Conservation (phyloP, 2,329 filamentous ascomycete genomes). For the Pyrenochaeta sp. region DNA sequence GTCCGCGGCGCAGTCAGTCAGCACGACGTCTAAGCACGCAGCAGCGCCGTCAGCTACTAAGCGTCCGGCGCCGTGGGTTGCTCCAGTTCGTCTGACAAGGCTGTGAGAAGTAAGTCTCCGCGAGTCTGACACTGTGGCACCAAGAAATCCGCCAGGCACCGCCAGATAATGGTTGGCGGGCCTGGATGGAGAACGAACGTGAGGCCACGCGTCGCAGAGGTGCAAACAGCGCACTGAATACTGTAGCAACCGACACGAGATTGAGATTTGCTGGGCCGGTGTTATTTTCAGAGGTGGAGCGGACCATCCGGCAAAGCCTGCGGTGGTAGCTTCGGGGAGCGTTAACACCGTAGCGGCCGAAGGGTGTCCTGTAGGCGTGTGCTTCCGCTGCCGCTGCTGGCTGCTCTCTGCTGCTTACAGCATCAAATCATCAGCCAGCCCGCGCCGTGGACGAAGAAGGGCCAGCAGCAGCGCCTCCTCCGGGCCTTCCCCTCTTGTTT, state of each 20-base stretch:
- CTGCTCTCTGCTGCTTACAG: slow-evolving; percentile 16
- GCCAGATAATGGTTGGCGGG: no score
- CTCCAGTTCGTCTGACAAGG: slow-evolving; percentile 7
- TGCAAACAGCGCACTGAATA: slow-evolving; percentile 1
- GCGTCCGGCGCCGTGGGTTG: neutral
- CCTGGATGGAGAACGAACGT: neutral
- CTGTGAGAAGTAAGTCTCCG: slow-evolving; percentile 10
- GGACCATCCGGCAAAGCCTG: neutral
- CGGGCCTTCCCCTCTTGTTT: neutral
- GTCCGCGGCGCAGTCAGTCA: neutral
- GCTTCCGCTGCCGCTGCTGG: slow-evolving; percentile 9
- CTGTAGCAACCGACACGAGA: neutral
- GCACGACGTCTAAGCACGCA: neutral
- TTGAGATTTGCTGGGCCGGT: neutral
- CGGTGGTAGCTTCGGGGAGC: slow-evolving; percentile 7
- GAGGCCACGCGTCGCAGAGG: slow-evolving; percentile 18
- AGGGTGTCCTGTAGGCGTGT: slow-evolving; percentile 10
- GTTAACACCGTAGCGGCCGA: slow-evolving; percentile 18
- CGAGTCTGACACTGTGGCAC: neutral
- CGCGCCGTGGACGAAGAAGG: slow-evolving; percentile 8
- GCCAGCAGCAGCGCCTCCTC: slow-evolving; percentile 6
- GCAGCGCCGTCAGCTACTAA: neutral
- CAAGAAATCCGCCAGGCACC: neutral
- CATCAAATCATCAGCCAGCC: slow-evolving; percentile 6
- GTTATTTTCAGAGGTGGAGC: neutral